A percentile compares a stretch with the other conserved stretches of the same genome.
phyloP scores from a whole-genome alignment of 2,329 filamentous ascomycete species.

The Botrytis paeoniae region DNA sequence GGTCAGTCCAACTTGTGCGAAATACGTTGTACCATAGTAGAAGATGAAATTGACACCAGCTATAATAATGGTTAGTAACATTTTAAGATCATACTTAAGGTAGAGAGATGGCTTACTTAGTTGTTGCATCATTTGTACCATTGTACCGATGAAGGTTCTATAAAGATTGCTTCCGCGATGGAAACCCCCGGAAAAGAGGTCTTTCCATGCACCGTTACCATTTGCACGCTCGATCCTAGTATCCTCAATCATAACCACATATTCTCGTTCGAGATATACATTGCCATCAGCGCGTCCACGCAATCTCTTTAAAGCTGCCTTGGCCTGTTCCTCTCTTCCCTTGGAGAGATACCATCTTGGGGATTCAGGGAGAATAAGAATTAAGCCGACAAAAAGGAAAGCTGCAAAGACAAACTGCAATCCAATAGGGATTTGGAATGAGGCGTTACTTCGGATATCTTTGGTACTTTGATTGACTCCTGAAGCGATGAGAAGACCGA shows the following conservation, averaged over 20 bases:
- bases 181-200: slow-evolving; percentile 64
- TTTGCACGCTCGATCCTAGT: slow-evolving; percentile 70
- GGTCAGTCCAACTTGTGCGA: slow-evolving; percentile 68
- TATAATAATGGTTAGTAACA: slow-evolving; percentile 39
- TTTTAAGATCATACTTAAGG: neutral
- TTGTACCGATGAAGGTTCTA: slow-evolving; percentile 67
- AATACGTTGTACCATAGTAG: slow-evolving; percentile 90
- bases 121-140: slow-evolving; percentile 82
- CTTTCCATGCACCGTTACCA: slow-evolving; percentile 66
- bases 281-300: slow-evolving; percentile 44
- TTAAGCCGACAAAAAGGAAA: slow-evolving; percentile 7
- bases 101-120: slow-evolving; percentile 41
- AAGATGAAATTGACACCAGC: slow-evolving; percentile 91
- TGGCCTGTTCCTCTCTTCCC: slow-evolving; percentile 37
- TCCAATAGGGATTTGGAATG: slow-evolving; percentile 76
- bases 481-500: slow-evolving; percentile 72
- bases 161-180: slow-evolving; percentile 61
- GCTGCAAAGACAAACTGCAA: slow-evolving; percentile 73
- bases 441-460: slow-evolving; percentile 56
- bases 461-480: slow-evolving; percentile 71
- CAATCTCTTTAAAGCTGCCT: slow-evolving; percentile 68
- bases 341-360: slow-evolving; percentile 40
- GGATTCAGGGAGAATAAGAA: slow-evolving; percentile 37
- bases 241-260: slow-evolving; percentile 40
- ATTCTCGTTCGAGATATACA: slow-evolving; percentile 49